Percentiles rank a stretch among this genome's conserved stretches.
Evolutionary conservation across 2,329 filamentous ascomycete species (phyloP).

Genomic region (Shiraia bambusicola): DNA sequence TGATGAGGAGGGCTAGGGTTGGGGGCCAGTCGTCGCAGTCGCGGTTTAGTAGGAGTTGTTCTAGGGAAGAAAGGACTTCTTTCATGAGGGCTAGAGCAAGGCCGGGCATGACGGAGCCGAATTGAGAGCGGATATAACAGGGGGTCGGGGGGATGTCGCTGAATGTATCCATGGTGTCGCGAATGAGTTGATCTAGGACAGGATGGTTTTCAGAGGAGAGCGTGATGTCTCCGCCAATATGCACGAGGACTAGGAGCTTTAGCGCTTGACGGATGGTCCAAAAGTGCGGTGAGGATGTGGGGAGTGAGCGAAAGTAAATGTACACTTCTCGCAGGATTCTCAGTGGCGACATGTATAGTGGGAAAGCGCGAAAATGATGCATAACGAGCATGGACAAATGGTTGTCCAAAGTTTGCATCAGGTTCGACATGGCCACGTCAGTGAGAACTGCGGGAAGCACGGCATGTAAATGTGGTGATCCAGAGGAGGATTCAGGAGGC

Average conservation of each 20-base stretch:
- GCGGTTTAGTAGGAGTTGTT: constrained; percentile 34
- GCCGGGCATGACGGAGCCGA: constrained; percentile 39
- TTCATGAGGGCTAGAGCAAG: constrained; percentile 37
- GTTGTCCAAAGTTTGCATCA: constrained; percentile 28
- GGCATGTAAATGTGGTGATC: constrained; percentile 24
- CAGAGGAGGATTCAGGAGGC: constrained; percentile 28
- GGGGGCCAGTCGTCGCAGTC: constrained; percentile 36
- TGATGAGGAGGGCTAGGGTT: constrained; percentile 35
- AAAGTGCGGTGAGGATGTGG: constrained; percentile 14
- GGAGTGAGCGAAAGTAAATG: constrained; percentile 30
- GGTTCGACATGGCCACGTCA: constrained; percentile 13
- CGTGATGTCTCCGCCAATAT: constrained; percentile 42
- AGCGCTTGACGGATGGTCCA: constrained; percentile 37
- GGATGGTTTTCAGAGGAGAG: constrained; percentile 22
- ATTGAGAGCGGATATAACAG: constrained; percentile 44
- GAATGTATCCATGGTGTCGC: constrained; percentile 19
- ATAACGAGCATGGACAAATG: constrained; percentile 39
- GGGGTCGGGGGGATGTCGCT: constrained; percentile 29
- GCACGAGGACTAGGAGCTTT: constrained; percentile 44
- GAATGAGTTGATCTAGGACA: constrained; percentile 19
- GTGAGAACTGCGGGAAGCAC: constrained; percentile 41
- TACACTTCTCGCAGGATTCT: constrained; percentile 40
- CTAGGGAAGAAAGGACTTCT: constrained; percentile 34
- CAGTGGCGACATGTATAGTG: constrained; percentile 36
- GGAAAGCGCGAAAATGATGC: constrained; percentile 39